These are phyloP conservation scores for Phylloporus scabripes DNA, from an alignment of 768 basidiomycete species.

Conservation along the genomic window DNA sequence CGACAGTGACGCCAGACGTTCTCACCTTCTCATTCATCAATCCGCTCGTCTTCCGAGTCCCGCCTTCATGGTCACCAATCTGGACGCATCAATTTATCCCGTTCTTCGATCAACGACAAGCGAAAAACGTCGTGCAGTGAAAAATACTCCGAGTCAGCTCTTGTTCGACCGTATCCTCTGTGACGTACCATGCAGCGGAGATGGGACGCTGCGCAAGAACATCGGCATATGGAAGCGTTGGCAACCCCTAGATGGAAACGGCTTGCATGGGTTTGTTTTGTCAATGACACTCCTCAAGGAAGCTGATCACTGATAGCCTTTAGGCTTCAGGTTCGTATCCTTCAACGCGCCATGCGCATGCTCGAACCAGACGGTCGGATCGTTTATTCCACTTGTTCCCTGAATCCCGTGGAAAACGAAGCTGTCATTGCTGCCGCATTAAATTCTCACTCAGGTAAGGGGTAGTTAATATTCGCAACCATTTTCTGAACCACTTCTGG, in stretches of 20 bases:
- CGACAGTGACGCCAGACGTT: constrained; percentile 90
- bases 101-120: constrained; percentile 38
- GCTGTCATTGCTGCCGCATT: constrained; percentile 88
- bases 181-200: constrained; percentile 97
- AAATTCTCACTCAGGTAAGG: constrained; percentile 56
- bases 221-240: constrained; percentile 91
- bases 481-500: neutral
- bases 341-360: constrained; percentile 89
- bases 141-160: constrained; percentile 45
- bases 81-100: constrained; percentile 88
- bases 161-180: constrained; percentile 91
- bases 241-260: constrained; percentile 85
- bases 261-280: constrained; percentile 68
- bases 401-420: constrained; percentile 97
- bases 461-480: neutral
- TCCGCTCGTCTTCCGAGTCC: constrained; percentile 91
- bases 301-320: constrained; percentile 6
- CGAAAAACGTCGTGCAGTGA: constrained; percentile 29
- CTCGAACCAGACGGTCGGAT: constrained; percentile 77
- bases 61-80: constrained; percentile 90
- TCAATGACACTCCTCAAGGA: neutral
- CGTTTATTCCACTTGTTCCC: constrained; percentile 96
- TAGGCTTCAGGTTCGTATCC: constrained; percentile 89
- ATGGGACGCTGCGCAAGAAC: constrained; percentile 95
- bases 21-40: constrained; percentile 96